Evolutionary conservation across 176 grass and related monocot species (phyloP).

Genomic region (Elaeis guineensis): DNA sequence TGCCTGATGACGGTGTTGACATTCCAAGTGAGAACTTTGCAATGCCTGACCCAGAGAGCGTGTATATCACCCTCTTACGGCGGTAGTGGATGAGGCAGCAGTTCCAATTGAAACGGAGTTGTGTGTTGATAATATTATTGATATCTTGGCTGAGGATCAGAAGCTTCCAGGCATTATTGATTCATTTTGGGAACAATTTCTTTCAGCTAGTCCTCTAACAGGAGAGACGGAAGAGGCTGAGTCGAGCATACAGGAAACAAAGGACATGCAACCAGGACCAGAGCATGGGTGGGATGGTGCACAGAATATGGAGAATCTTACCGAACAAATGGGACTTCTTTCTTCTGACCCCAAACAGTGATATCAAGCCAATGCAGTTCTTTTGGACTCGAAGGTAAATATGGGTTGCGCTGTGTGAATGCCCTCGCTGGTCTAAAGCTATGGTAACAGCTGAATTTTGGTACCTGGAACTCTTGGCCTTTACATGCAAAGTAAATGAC

Average conservation of each 20-base stretch:
- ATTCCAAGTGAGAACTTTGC: slow-evolving; percentile 38
- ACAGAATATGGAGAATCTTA: slow-evolving; percentile 55
- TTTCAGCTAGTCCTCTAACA: slow-evolving; percentile 50
- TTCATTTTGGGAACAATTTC: slow-evolving; percentile 94
- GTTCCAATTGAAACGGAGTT: slow-evolving; percentile 60
- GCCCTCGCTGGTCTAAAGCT: too few species aligned
- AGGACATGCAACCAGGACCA: slow-evolving; percentile 13
- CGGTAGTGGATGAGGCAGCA: slow-evolving; percentile 36
- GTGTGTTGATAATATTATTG: slow-evolving; percentile 5
- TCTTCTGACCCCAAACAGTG: slow-evolving; percentile 48
- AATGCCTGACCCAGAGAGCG: slow-evolving; percentile 49
- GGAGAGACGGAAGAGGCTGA: slow-evolving; percentile 63
- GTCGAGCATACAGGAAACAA: slow-evolving; percentile 35
- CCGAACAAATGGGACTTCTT: slow-evolving; percentile 89
- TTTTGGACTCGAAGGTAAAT: background rate
- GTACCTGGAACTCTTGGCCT: too few species aligned
- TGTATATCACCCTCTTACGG: slow-evolving; percentile 35
- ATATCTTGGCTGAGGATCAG: slow-evolving; percentile 29
- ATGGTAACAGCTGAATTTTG: too few species aligned
- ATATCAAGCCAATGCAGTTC: background rate
- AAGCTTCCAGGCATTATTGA: slow-evolving; percentile 87
- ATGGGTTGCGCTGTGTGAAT: background rate
- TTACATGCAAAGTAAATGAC: too few species aligned
- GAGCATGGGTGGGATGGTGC: slow-evolving; percentile 33
- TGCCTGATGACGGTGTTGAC: slow-evolving; percentile 23